phyloP scores from a whole-genome alignment of 257 asterid species.

The Prunella vulgaris region DNA sequence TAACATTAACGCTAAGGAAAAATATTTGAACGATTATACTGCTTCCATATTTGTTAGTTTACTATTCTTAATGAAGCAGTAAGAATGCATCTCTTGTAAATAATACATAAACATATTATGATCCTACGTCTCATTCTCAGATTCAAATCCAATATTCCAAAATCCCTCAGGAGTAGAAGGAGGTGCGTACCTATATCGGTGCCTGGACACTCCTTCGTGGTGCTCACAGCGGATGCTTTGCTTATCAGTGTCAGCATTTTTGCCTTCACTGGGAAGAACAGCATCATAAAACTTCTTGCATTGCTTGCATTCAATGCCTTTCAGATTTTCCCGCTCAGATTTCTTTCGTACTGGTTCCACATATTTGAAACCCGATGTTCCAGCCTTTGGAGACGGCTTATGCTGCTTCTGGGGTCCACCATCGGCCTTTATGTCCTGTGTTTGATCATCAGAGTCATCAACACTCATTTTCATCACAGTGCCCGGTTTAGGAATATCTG shows the following conservation, averaged over 20 bases:
- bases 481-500: slow-evolving; percentile 24
- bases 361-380: slow-evolving; percentile 56
- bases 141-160: slow-evolving; percentile 93
- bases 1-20: background rate
- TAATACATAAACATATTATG: slow-evolving; percentile 2
- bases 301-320: slow-evolving; percentile 91
- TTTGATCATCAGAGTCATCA: slow-evolving; percentile 63
- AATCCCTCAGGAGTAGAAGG: slow-evolving; percentile 97
- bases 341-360: slow-evolving; percentile 85
- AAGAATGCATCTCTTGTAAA: background rate
- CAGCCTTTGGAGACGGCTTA: slow-evolving; percentile 40
- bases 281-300: slow-evolving; percentile 94
- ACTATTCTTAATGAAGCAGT: background rate
- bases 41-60: background rate
- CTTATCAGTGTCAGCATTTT: slow-evolving; percentile 28
- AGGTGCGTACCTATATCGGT: slow-evolving; percentile 89
- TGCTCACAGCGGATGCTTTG: slow-evolving; percentile 76
- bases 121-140: slow-evolving; percentile 80
- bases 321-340: slow-evolving; percentile 68
- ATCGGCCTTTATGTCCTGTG: slow-evolving; percentile 56
- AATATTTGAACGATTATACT: background rate
- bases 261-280: slow-evolving; percentile 55
- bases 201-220: slow-evolving; percentile 93
- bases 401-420: slow-evolving; percentile 33
- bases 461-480: slow-evolving; percentile 27